Evolutionary conservation across 352 stramenopile species (phyloP), one percentile per base, ranked within the genome.

Genomic region (Pythium phragmiticola): DNA sequence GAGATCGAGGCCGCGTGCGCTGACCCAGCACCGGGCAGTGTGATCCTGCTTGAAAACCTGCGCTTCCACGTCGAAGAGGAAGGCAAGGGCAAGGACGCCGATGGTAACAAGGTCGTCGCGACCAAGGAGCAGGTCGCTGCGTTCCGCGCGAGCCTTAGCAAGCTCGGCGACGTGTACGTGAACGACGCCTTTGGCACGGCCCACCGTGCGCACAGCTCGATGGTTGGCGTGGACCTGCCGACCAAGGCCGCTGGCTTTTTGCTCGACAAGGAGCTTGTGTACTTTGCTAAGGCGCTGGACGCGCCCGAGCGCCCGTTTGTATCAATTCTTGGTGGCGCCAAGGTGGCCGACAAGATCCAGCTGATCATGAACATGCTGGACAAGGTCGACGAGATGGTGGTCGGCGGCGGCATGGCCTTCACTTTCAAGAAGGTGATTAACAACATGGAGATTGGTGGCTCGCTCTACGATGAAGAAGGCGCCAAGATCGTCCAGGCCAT

Each of bases 151-250:
- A 97, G 76, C 68, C 96, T 82, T 66, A 97, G 80, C 73, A 92
- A 95, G 73, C 80, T 96, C 39, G 96, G 94, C 19, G 96, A 99
- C 76, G 90, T 99, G 65, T 99, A 98, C 82, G 96, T 99, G 16
- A 99, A 99, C 83, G 98, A 99, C 77, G 98, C 98, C 28, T 99
- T 99, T 78, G 98, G 98, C 53, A 99, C 97, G 42, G 97, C 98
- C 19, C 98, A 99, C 82, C 92, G 98, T 63, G 97, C 97, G 11
- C 98, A 99, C 76, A 97, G 88, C 68, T 99, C 96, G 39, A 99
- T 98, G 73, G 98, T 98, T 49, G 98, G 98, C 57, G 96, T 99
- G 30, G 68, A 92, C 49, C 78, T 96, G 7, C 85, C 94, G 14
- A 72, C 92, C 11, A 88, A 93, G 49, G 82, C 93, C 42, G 95